These are phyloP conservation scores for Hortiboletus flavorubellus DNA, from an alignment of 768 basidiomycete genomes.

Conservation along the genomic window DNA sequence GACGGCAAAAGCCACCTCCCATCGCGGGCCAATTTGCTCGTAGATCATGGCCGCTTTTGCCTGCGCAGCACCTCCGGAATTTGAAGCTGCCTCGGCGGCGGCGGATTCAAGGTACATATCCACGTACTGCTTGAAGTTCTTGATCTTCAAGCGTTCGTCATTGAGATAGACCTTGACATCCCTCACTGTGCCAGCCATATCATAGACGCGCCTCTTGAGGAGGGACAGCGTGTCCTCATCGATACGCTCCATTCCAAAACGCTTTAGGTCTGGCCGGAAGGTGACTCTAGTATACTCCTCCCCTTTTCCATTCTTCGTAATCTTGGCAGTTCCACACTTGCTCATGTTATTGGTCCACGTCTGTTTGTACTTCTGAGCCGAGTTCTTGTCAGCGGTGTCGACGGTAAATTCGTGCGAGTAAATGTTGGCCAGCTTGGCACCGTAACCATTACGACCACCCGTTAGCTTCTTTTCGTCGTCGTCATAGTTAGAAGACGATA, in stretches of 20 bases:
- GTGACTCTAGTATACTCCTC: conserved; percentile 94
- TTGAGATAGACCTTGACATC: conserved; percentile 93
- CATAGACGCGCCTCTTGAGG: conserved; percentile 91
- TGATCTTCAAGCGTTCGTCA: conserved; percentile 87
- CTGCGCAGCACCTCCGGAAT: conserved; percentile 75
- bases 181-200: conserved; percentile 93
- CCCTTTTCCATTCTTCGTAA: conserved; percentile 81
- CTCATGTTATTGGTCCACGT: conserved; percentile 94
- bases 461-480: conserved; percentile 99
- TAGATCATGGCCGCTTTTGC: conserved; percentile 77
- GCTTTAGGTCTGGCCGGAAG: conserved; percentile 86
- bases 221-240: conserved; percentile 90
- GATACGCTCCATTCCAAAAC: conserved; percentile 89
- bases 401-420: conserved; percentile 96
- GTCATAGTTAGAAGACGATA: conserved; percentile 96
- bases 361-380: conserved; percentile 89
- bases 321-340: conserved; percentile 83
- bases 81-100: conserved; percentile 62
- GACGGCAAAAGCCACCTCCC: conserved; percentile 94
- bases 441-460: conserved; percentile 97
- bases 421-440: conserved; percentile 97
- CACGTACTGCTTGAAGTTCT: conserved; percentile 96
- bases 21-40: conserved; percentile 75
- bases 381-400: conserved; percentile 90
- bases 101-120: conserved; percentile 87